Evolutionary conservation across 805 yeast species (phyloP).

Genomic region (Monosporozyma servazzii): DNA sequence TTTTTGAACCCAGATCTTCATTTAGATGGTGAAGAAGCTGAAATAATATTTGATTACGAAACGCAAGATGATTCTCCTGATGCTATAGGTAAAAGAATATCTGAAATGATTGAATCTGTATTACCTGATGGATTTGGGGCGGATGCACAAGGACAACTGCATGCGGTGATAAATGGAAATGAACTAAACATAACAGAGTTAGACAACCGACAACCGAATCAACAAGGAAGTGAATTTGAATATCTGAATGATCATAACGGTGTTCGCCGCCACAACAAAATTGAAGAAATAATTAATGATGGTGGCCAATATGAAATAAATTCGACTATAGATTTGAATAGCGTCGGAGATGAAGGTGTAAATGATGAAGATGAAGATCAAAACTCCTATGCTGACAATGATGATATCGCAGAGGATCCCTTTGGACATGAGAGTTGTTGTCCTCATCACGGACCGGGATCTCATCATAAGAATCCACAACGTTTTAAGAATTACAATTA

Average conservation of each 20-base stretch:
- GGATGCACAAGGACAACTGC: conserved; percentile 20
- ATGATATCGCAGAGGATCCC: neutral
- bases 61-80: conserved; percentile 19
- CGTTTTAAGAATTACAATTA: conserved; percentile 10
- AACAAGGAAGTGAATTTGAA: neutral
- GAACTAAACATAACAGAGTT: conserved; percentile 19
- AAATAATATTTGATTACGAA: conserved; percentile 27
- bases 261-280: neutral
- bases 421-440: conserved; percentile 8
- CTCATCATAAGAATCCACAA: conserved; percentile 2
- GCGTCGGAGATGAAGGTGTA: neutral
- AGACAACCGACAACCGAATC: neutral
- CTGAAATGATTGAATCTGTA: conserved; percentile 25
- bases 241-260: neutral
- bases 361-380: neutral
- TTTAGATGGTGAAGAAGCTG: conserved; percentile 22
- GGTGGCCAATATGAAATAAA: neutral
- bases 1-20: conserved; percentile 21
- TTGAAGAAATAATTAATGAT: conserved; percentile 2
- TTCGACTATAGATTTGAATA: neutral
- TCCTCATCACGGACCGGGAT: conserved; percentile 8
- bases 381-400: conserved; percentile 2
- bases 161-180: conserved; percentile 21
- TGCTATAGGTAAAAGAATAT: conserved; percentile 21
- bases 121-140: conserved; percentile 22